Base-by-base conservation (phyloP, 768 basidiomycete species). In the Collybia nuda region DNA sequence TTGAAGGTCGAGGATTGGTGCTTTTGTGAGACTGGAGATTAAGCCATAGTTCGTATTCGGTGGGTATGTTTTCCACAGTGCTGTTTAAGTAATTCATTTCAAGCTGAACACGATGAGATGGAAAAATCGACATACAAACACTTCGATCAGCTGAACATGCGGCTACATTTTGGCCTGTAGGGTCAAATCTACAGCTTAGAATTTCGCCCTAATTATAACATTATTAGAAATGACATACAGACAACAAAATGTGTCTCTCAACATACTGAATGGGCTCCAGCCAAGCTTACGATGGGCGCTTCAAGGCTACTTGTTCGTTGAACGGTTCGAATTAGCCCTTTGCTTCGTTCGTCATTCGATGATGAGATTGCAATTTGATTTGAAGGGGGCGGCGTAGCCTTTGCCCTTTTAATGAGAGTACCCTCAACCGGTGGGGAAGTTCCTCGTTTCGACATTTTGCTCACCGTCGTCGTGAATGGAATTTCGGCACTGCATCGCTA, bases 1-100 rank as follows among this genome's bases (percentile, higher is more conserved):
- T 53, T 93, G 92, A 1, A 96, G 80, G 74, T 98, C 94, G 44
- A 93, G 82, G 40, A 98, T 88, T 49, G 95, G 88, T 11, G 90
- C 88, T 72, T 97, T 98, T 65, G 92, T 86, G 44, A 90, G 79
- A 59, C 79, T 86, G 9, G 86, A 81, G 21, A 98, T 74, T 2
- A 93, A 81, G 19, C 84, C 95, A 59, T 95, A 98, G 77, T 98
- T 98, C 19, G 82, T 89, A 60, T 96, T 94, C 6, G 94, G 93
- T 14, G 92, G 72, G 51, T 95, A 97, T 1, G 93, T 95, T 56
- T 86, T 76, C 94, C 94, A 97, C 42, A 96, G 67, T 0, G 93
- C 90, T 93, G 50, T 44, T 12, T 40, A 43, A 41, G 26, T 6
- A 18, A n/a, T 32, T 24, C 3, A 5, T 22, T 11, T 51, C n/a